Percentiles rank a stretch among this genome's conserved stretches.
Conservation (phyloP, 805 yeast species). For the Starmera pachycereana region DNA sequence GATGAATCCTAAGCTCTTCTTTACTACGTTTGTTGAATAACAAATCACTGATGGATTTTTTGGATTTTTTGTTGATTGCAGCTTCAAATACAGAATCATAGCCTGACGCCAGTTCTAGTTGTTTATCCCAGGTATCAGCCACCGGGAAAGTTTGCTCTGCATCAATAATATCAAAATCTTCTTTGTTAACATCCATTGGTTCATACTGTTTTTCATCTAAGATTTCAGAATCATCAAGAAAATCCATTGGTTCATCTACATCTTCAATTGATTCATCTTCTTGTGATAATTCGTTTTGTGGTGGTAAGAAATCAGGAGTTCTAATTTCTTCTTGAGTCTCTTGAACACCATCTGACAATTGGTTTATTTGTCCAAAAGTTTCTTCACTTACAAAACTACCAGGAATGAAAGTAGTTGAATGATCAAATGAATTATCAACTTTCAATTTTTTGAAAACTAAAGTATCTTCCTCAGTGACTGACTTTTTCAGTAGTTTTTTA, state of each 20-base stretch:
- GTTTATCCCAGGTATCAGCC: slow-evolving; percentile 55
- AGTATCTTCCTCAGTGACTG: slow-evolving; percentile 15
- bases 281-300: slow-evolving; percentile 2
- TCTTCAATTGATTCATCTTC: slow-evolving; percentile 3
- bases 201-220: slow-evolving; percentile 61
- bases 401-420: slow-evolving; percentile 15
- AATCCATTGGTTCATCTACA: slow-evolving; percentile 5
- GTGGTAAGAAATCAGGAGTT: slow-evolving; percentile 1
- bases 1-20: background rate
- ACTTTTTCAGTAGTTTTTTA: background rate
- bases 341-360: too few relatives aligned
- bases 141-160: slow-evolving; percentile 36
- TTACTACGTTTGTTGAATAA: slow-evolving; percentile 8
- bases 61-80: slow-evolving; percentile 4
- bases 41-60: slow-evolving; percentile 13
- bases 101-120: slow-evolving; percentile 39
- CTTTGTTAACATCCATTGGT: slow-evolving; percentile 42
- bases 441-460: slow-evolving; percentile 23
- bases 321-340: slow-evolving; percentile 1
- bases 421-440: slow-evolving; percentile 13
- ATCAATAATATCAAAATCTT: slow-evolving; percentile 35
- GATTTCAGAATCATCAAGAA: slow-evolving; percentile 22
- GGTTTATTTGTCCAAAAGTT: background rate
- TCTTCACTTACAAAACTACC: slow-evolving; percentile 16
- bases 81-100: slow-evolving; percentile 14